phyloP scores from a whole-genome alignment of 768 basidiomycete species.

The Floccularia luteovirens region DNA sequence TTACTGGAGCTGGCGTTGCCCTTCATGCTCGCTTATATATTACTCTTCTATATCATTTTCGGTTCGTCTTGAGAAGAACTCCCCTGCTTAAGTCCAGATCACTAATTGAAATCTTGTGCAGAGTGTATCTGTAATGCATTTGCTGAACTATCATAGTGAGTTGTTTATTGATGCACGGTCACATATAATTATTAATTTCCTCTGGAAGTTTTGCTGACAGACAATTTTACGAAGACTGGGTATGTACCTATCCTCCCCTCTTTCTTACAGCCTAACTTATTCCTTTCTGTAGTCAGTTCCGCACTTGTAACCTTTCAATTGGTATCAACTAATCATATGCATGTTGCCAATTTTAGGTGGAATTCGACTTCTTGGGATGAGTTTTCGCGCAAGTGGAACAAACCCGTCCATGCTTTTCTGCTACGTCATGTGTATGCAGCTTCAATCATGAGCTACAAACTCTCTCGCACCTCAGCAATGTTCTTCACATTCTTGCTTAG shows the following conservation, averaged over 20 bases:
- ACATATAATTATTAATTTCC: conserved; percentile 3
- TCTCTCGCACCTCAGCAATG: conserved; percentile 80
- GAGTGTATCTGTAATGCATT: conserved; percentile 97
- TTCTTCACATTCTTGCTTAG: conserved; percentile 89
- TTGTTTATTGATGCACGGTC: neutral
- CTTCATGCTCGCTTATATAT: conserved; percentile 87
- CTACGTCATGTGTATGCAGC: conserved; percentile 94
- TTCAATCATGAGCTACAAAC: conserved; percentile 66
- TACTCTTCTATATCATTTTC: conserved; percentile 83
- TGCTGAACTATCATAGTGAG: conserved; percentile 85
- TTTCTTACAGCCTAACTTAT: too few relatives aligned
- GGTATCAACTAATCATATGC: neutral
- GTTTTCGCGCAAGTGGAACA: conserved; percentile 98
- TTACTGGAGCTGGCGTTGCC: conserved; percentile 85
- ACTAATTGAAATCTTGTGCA: conserved; percentile 15
- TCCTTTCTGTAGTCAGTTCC: too few relatives aligned
- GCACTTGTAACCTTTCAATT: too few relatives aligned
- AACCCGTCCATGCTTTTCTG: conserved; percentile 90
- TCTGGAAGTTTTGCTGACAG: conserved; percentile 83
- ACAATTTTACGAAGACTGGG: conserved; percentile 97
- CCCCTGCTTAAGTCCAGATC: neutral
- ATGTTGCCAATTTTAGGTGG: conserved; percentile 49
- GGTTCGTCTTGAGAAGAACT: conserved; percentile 42
- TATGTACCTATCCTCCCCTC: conserved; percentile 24
- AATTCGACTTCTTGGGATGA: conserved; percentile 97